Conservation (phyloP, 2,329 filamentous ascomycete genomes). For the Pyrenochaeta sp. region DNA sequence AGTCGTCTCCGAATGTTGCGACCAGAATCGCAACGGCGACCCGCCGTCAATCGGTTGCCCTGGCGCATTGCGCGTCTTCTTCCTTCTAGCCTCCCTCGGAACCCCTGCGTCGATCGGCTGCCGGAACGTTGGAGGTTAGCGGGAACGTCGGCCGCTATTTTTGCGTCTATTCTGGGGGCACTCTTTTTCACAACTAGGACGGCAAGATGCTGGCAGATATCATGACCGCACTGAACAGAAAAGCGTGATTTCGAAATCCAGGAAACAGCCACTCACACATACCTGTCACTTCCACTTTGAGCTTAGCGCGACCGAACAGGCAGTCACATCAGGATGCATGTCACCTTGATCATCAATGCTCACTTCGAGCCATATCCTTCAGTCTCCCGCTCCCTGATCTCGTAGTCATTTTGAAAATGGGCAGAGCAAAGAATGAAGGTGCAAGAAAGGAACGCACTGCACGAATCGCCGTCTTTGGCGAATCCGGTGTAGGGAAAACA, state of each 20-base stretch:
- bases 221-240: neutral
- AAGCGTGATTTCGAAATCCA: too few species aligned
- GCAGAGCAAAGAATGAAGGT: neutral
- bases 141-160: conserved; percentile 1
- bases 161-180: neutral
- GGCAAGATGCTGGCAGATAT: neutral
- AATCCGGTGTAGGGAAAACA: conserved; percentile 35
- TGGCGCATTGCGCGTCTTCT: conserved; percentile 8
- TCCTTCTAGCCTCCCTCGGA: conserved; percentile 7
- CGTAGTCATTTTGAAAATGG: neutral
- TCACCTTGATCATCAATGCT: conserved; percentile 3
- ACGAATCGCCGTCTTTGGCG: conserved; percentile 30
- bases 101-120: conserved; percentile 9
- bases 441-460: neutral
- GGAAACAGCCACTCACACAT: neutral
- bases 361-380: neutral
- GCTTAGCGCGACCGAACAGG: neutral
- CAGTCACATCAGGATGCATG: neutral
- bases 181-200: neutral
- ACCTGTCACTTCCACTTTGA: neutral
- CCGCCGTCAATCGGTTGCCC: neutral
- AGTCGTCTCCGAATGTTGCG: neutral
- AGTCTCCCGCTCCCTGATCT: neutral
- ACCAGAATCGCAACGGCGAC: neutral
- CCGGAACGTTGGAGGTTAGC: neutral